These are phyloP conservation scores for Botrytis medusae DNA, from an alignment of 2,329 filamentous ascomycete species.

Conservation along the genomic window DNA sequence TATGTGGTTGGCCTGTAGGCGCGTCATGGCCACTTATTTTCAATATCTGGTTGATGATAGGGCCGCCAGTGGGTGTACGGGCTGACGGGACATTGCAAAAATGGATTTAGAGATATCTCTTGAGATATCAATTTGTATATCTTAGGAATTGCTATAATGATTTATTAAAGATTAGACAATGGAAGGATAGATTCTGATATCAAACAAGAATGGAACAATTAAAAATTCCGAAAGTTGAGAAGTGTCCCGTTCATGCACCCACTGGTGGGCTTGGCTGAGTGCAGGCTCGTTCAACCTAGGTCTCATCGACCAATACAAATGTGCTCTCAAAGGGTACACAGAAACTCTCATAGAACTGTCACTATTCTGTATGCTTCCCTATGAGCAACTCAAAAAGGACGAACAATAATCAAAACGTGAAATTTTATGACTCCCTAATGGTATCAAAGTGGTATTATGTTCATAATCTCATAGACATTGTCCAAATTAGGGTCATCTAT, in stretches of 20 bases:
- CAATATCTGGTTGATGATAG: background rate
- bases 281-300: too few relatives aligned
- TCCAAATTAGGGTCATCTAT: background rate
- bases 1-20: background rate
- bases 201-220: too few relatives aligned
- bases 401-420: background rate
- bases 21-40: background rate
- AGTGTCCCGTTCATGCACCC: too few relatives aligned
- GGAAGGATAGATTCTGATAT: too few relatives aligned
- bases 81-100: too few relatives aligned
- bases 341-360: background rate
- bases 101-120: too few relatives aligned
- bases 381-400: background rate
- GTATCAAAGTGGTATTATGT: slow-evolving; percentile 8
- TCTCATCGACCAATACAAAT: background rate
- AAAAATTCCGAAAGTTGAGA: too few relatives aligned
- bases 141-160: too few relatives aligned
- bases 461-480: slow-evolving; percentile 8
- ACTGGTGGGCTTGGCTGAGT: background rate
- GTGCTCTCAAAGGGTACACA: background rate
- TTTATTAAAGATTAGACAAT: too few relatives aligned
- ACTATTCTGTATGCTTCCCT: background rate
- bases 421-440: slow-evolving; percentile 5
- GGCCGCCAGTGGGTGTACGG: too few relatives aligned
- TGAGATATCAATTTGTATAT: too few relatives aligned